Base-by-base conservation (phyloP, 2,329 filamentous ascomycete genomes). In the Cytospora piceicola region DNA sequence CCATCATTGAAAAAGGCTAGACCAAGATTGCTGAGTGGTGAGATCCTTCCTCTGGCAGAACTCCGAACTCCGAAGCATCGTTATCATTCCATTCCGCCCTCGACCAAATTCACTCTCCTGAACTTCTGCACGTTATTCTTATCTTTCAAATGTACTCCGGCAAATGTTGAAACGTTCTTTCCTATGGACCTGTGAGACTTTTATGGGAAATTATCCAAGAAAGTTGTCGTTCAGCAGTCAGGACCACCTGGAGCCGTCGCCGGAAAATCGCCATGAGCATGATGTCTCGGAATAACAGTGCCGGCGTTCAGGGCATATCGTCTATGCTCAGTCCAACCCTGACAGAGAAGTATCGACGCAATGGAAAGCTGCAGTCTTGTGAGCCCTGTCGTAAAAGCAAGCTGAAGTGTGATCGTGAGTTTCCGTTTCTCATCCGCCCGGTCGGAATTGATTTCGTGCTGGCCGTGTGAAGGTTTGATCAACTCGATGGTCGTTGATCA, bases 321-420 rank as follows among this genome's bases (percentile, higher is more conserved):
- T 51, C 70, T 29, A 68, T 69, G 29, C 70, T 67, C 32, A 67
- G 66, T 36, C 36, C 61, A 22, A 57, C 62, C 58, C 61, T 76
- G 49, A 75, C 73, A 15, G 71, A 70, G 32, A 76, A 71, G 60
- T 76, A 77, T 57, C 70, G 75, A 53, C 73, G 75, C 24, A 77
- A 77, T 66, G 75, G 75, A 20, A 77, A 76, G 68, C 63, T 77
- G 30, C 75, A 77, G 69, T 76, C 74, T 29, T 75, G 74, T 42
- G 74, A 75, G 66, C 72, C 72, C 58, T 73, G 71, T 70, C 74
- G 75, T 62, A 74, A 74, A 68, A 75, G 73, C 60, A 77, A 77
- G 66, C 69, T 77, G 39, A 72, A 71, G 59, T 77, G 75, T 66
- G 75, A 77, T 66, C 75, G 61, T 63, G 61, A 63, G 61, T 57